phyloP scores from a whole-genome alignment of 495 filamentous ascomycete genomes.

The Tetracladium marchalianum region DNA sequence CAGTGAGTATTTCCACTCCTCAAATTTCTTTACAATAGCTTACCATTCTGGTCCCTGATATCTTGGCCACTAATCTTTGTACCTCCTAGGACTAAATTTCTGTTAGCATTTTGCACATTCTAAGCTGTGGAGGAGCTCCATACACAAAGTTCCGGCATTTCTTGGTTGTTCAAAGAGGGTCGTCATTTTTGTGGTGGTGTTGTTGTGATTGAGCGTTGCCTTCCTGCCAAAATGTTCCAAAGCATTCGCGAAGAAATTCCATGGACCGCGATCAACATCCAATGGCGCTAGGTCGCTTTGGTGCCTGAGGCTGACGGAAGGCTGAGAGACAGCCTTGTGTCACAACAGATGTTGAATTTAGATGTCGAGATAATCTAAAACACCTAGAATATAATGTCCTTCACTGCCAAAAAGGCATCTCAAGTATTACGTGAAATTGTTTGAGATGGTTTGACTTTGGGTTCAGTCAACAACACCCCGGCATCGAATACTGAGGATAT shows the following conservation, averaged over 20 bases:
- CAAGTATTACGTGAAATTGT: no score
- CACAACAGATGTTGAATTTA: no score
- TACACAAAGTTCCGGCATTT: constrained; percentile 79
- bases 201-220: constrained; percentile 6
- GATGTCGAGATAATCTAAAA: no score
- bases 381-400: no score
- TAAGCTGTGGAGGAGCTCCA: constrained; percentile 17
- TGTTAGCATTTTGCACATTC: constrained; percentile 5
- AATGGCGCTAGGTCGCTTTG: no score
- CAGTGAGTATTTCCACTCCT: constrained; percentile 18
- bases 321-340: no score
- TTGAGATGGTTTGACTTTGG: no score
- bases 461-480: no score
- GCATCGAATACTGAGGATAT: no score
- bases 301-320: no score
- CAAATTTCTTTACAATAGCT: constrained; percentile 15
- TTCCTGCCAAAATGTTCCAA: constrained; percentile 3
- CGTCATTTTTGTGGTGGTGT: constrained; percentile 48
- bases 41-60: constrained; percentile 93
- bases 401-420: no score
- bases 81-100: constrained; percentile 67
- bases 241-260: constrained; percentile 1
- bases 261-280: no score
- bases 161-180: constrained; percentile 83
- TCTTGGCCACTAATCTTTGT: constrained; percentile 92